Conservation (phyloP, 225 moss, liverwort and hornwort genomes). For the Pleurozium schreberi region DNA sequence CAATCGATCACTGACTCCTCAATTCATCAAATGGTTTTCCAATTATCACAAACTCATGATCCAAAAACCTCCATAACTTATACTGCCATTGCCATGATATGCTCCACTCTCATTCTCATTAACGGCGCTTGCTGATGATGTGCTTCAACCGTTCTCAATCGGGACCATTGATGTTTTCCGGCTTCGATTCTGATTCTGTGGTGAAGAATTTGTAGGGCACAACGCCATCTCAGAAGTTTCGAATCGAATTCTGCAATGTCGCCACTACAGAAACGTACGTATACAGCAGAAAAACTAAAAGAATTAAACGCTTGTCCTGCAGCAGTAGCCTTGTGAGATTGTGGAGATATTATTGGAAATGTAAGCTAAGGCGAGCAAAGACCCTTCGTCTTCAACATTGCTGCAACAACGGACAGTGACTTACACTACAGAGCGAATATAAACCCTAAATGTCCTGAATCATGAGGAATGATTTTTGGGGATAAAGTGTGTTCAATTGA, state of each 20-base stretch:
- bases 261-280: neutral
- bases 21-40: neutral
- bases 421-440: too few relatives aligned
- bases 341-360: neutral
- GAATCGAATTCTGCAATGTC: neutral
- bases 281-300: too few relatives aligned
- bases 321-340: neutral
- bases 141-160: neutral
- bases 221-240: neutral
- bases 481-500: neutral
- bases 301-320: neutral
- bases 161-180: neutral
- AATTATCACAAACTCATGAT: neutral
- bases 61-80: neutral
- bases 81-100: neutral
- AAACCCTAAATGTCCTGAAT: too few relatives aligned
- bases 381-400: neutral
- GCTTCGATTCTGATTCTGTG: neutral
- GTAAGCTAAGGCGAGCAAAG: neutral
- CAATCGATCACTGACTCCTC: neutral
- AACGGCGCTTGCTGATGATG: neutral
- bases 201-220: neutral
- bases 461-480: neutral
- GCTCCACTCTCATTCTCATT: neutral
- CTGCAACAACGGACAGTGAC: neutral